Percentiles rank a stretch among this genome's conserved stretches.
Conservation (phyloP, 169 alveolate genomes). For the Fabrea salina region DNA sequence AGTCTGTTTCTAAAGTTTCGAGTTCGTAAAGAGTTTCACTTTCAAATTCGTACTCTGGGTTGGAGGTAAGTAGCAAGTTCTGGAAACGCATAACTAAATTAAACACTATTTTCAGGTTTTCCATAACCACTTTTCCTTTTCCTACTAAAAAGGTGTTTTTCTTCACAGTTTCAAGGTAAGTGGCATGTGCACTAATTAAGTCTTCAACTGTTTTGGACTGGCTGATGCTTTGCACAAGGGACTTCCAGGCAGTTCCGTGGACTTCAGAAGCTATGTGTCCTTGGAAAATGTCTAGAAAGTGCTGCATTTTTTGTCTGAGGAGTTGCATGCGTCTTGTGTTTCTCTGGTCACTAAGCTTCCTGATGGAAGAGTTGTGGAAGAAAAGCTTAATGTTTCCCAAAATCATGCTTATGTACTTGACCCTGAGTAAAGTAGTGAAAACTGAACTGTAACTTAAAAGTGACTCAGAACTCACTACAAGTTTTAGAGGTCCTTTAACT, state of each 20-base stretch:
- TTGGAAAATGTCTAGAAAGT: slow-evolving; percentile 15
- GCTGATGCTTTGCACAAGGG: neutral
- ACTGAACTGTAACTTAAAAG: neutral
- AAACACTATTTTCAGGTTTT: neutral
- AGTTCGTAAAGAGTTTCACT: neutral
- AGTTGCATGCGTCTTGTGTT: neutral
- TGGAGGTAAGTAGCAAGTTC: neutral
- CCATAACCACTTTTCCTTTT: neutral
- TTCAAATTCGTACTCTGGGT: too few species aligned
- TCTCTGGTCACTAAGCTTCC: too few species aligned
- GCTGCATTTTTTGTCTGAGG: slow-evolving; percentile 28
- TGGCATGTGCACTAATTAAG: neutral
- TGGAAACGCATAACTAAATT: slow-evolving; percentile 1
- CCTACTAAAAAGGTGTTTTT: neutral
- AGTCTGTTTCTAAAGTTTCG: neutral
- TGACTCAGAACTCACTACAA: neutral
- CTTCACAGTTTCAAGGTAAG: neutral
- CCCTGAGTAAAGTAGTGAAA: neutral
- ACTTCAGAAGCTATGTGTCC: slow-evolving; percentile 14
- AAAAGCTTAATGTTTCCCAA: slow-evolving; percentile 1
- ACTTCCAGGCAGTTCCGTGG: slow-evolving; percentile 4
- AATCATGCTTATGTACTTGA: neutral
- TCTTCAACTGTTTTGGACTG: neutral
- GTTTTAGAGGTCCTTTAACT: neutral
- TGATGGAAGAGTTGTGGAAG: neutral